Percentiles rank a stretch among this genome's conserved stretches.
phyloP scores from a whole-genome alignment of 1,284 basidiomycete genomes.

The Austroboletus novae-zelandiae region DNA sequence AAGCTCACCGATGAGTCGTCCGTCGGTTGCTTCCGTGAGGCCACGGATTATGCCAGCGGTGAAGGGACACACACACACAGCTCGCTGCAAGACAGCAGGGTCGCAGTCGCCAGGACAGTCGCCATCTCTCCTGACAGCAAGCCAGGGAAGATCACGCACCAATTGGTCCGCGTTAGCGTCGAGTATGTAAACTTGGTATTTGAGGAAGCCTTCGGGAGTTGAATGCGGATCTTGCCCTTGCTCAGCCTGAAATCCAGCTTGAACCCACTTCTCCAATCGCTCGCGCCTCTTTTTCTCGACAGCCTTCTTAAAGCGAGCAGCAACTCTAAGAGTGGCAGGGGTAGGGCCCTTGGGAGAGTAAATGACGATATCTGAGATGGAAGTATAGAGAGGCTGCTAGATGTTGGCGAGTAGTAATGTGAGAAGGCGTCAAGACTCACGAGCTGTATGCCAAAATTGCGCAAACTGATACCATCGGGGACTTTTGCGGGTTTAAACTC shows the following conservation, averaged over 20 bases:
- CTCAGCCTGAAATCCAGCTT: slow-evolving; percentile 15
- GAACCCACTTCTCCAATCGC: slow-evolving; percentile 27
- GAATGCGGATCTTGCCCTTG: slow-evolving; percentile 19
- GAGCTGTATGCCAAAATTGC: slow-evolving; percentile 83
- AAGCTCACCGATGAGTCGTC: slow-evolving; percentile 19
- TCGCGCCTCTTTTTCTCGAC: slow-evolving; percentile 39
- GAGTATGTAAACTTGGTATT: slow-evolving; percentile 65
- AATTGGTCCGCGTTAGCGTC: slow-evolving; percentile 38
- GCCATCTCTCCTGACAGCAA: slow-evolving; percentile 27
- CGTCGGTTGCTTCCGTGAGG: slow-evolving; percentile 23
- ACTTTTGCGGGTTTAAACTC: slow-evolving; percentile 65
- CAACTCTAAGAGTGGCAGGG: slow-evolving; percentile 39
- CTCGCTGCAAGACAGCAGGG: not conserved
- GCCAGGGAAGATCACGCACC: slow-evolving; percentile 29
- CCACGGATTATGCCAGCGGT: slow-evolving; percentile 11
- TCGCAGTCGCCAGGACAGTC: slow-evolving; percentile 23
- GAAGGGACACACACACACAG: not conserved
- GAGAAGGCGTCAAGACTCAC: slow-evolving; percentile 45
- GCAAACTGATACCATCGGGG: slow-evolving; percentile 71
- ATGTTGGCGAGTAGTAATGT: slow-evolving; percentile 3
- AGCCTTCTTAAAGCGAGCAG: slow-evolving; percentile 39
- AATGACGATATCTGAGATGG: slow-evolving; percentile 63
- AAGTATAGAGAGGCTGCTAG: slow-evolving; percentile 53
- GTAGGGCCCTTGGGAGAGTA: slow-evolving; percentile 50
- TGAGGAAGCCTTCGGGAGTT: slow-evolving; percentile 37